phyloP scores from a whole-genome alignment of 805 yeast genomes.

The Spathaspora sp. region DNA sequence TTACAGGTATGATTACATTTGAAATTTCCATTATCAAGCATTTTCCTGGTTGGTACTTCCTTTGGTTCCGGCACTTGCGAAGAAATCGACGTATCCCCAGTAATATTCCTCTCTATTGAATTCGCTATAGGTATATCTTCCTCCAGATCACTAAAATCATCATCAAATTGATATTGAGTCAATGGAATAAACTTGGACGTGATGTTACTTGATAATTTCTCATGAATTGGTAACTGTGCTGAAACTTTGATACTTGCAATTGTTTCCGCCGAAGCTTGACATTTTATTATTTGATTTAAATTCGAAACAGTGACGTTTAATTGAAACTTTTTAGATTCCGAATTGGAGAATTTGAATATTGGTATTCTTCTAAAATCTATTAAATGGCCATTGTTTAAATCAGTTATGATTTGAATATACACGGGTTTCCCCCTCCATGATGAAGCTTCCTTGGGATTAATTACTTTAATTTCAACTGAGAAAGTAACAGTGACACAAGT shows the following conservation, averaged over 20 bases:
- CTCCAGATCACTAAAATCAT: constrained; percentile 3
- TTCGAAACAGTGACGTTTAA: constrained; percentile 17
- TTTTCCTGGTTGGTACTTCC: not conserved
- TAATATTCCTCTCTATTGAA: not conserved
- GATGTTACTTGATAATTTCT: not conserved
- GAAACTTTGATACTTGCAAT: constrained; percentile 24
- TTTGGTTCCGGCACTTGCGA: too few species aligned
- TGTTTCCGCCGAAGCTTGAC: constrained; percentile 35
- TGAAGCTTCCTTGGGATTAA: constrained; percentile 9
- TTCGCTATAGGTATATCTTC: not conserved
- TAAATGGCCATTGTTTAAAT: constrained; percentile 28
- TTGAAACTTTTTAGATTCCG: constrained; percentile 18
- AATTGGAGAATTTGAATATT: constrained; percentile 15
- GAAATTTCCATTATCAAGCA: constrained; percentile 24
- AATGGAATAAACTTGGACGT: not conserved
- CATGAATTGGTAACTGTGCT: not conserved
- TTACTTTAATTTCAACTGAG: not conserved
- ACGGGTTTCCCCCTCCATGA: constrained; percentile 31
- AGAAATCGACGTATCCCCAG: not conserved
- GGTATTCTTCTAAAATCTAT: constrained; percentile 44
- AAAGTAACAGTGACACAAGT: not conserved
- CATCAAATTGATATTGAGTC: constrained; percentile 1
- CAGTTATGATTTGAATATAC: constrained; percentile 26
- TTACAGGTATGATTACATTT: constrained; percentile 44
- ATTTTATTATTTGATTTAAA: constrained; percentile 18